Evolutionary conservation across 2,329 filamentous ascomycete species (phyloP), one percentile per base, ranked within the genome.

Genomic region (Pseudohalonectria lignicola): DNA sequence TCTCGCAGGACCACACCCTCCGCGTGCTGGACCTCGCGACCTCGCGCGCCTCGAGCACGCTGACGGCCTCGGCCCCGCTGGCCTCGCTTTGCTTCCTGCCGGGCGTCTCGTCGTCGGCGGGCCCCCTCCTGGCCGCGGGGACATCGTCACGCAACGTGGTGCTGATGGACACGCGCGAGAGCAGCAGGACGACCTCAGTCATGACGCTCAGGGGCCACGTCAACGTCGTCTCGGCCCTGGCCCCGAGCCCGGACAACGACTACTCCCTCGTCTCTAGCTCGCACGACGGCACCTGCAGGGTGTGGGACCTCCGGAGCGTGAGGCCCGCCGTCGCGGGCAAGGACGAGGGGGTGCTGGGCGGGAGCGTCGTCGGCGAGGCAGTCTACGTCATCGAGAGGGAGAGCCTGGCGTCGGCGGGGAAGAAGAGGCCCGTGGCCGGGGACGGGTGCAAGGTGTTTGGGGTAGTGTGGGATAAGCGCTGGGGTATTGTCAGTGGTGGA

Each of bases 171-270:
- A 90, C 90, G 4, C 78, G 92, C 38, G 81, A 76, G 21, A 82
- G 79, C 4, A 82, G 86, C 4, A 74, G 78, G 2, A 74, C 79
- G 2, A 83, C 90, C 18, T 77, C 82, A 10, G 85, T 86, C 30
- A 85, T 95, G 78, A 94, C 86, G n/a, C 74, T 95, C 16, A 76
- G 86, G 25, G 90, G 90, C 1, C 90, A 96, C 63, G 77, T 77
- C 42, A 94, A 94, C 63, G 74, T 74, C 63, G 68, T 80, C 15
- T 64, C 67, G 2, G 64, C 63, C 7, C 50, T 79, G 23, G 56
- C 57, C 13, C 54, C 64, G 9, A 66, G 63, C 29, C 77, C 73
- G 6, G 71, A 76, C 30, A 88, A 81, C 52, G 76, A 80, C 44
- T 86, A 88, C 62, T 78, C 82, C n/a, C 70, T 98, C 8, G 85